Evolutionary conservation across 1,284 basidiomycete species (phyloP), one percentile per base, ranked within the genome.

Genomic region (Puccinia sorghi): DNA sequence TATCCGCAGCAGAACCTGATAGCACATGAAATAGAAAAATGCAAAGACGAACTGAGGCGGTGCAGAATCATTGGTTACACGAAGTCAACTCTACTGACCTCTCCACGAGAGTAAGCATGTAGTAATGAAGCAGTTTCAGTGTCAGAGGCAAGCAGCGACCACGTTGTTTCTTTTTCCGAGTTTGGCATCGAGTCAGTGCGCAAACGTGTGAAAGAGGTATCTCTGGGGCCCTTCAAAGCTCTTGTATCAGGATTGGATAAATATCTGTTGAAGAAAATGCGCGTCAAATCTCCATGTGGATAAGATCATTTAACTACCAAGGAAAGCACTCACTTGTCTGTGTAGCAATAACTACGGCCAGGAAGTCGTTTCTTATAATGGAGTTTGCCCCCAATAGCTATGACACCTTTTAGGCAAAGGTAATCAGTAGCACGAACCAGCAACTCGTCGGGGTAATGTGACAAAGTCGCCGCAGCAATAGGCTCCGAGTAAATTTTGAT

Each of bases 291-390:
- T 39, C 13, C n/a, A 11, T 41, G 9, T 25, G 15, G 39, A 39
- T 41, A 37, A 64, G 25, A 54, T 11, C 20, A 4, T 39, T 27
- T 43, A 69, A 0, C 54, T 27, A n/a, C 11, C 25, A 22, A 32
- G 56, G 25, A 76, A 52, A 46, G 25, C 66, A 57, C 59, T 54
- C 25, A 79, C 76, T 79, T 79, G 46, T 72, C 76, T 5, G 76
- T 52, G 43, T 72, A 79, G 61, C 76, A 64, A 56, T 79, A 79
- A 48, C 76, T 79, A n/a, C 76, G 54, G 39, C 69, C 76, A 50
- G 76, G 76, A 46, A 72, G 56, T 48, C 69, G 76, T 56, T 71
- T 79, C 27, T 70, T 79, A 46, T 71, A 56, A 32, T 71, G 56
- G 15, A 72, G 25, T 61, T 72, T 79, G 27, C 76, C 67, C 3